These are phyloP conservation scores for Sarocladium kiliense DNA, from an alignment of 2,329 filamentous ascomycete species.

Conservation along the genomic window DNA sequence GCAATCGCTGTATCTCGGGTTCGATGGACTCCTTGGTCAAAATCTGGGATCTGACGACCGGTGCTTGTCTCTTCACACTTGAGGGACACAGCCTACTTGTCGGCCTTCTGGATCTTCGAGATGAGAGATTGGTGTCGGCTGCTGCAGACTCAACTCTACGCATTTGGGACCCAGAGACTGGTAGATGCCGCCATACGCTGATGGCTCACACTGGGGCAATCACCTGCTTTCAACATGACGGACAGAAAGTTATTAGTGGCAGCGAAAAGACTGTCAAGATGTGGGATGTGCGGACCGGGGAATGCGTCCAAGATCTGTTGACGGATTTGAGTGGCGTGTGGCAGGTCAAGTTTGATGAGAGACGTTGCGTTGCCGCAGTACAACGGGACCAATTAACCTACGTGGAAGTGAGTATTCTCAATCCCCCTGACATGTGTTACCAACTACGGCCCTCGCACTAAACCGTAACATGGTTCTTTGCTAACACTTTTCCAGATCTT, in stretches of 20 bases:
- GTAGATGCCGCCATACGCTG: conserved; percentile 82
- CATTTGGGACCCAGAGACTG: conserved; percentile 94
- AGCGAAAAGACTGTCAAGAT: conserved; percentile 96
- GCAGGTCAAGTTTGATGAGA: conserved; percentile 97
- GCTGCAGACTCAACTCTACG: conserved; percentile 92
- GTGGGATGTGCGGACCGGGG: conserved; percentile 92
- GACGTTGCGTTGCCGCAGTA: conserved; percentile 91
- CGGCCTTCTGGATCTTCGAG: conserved; percentile 81
- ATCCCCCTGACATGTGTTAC: background rate
- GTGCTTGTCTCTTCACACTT: conserved; percentile 78
- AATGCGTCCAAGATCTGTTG: conserved; percentile 87
- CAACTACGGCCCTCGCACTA: background rate
- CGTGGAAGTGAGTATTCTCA: conserved; percentile 68
- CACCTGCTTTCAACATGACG: conserved; percentile 97
- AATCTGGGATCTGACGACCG: conserved; percentile 91
- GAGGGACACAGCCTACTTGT: conserved; percentile 92
- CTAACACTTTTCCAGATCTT: conserved; percentile 65
- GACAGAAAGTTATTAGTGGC: conserved; percentile 91
- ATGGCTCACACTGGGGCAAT: conserved; percentile 95
- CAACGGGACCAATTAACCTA: conserved; percentile 90
- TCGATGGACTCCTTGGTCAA: conserved; percentile 99
- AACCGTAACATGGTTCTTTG: background rate
- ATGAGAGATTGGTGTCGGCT: conserved; percentile 87
- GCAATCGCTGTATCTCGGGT: conserved; percentile 93
- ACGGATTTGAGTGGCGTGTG: conserved; percentile 95